Conservation (phyloP, 176 grass and related monocot genomes). For the Phyllostachys edulis region DNA sequence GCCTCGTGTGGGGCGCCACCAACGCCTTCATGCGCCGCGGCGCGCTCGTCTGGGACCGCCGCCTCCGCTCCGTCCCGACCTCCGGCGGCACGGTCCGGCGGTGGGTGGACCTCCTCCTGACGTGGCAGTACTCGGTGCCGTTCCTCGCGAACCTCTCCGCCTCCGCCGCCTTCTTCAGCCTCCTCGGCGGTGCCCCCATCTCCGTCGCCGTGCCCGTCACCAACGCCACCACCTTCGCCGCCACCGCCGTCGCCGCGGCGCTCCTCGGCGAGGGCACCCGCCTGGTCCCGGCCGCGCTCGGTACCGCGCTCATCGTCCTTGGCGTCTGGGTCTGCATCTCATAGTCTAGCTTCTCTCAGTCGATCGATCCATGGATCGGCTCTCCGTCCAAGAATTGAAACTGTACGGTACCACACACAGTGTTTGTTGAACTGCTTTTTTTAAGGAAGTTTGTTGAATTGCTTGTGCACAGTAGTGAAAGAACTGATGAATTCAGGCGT, state of each 20-base stretch:
- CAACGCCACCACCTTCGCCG: slow-evolving; percentile 84
- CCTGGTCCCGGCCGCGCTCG: slow-evolving; percentile 36
- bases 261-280: slow-evolving; percentile 66
- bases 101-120: slow-evolving; percentile 66
- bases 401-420: too few species aligned
- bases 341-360: not conserved
- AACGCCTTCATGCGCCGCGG: slow-evolving; percentile 85
- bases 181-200: slow-evolving; percentile 70
- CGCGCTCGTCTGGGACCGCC: slow-evolving; percentile 66
- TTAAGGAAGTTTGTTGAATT: too few species aligned
- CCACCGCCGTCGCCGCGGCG: slow-evolving; percentile 59
- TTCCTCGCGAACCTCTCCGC: slow-evolving; percentile 73
- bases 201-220: slow-evolving; percentile 89
- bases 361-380: not conserved
- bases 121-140: slow-evolving; percentile 77
- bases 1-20: slow-evolving; percentile 77
- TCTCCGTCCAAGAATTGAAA: too few species aligned
- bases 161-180: slow-evolving; percentile 80
- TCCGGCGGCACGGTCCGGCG: slow-evolving; percentile 6
- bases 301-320: slow-evolving; percentile 68
- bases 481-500: too few species aligned
- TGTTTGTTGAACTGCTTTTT: not conserved
- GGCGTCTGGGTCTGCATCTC: slow-evolving; percentile 83
- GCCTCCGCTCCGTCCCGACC: slow-evolving; percentile 11
- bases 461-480: too few species aligned